phyloP scores from a whole-genome alignment of 352 stramenopile genomes.

The Phytophthora crassamura region DNA sequence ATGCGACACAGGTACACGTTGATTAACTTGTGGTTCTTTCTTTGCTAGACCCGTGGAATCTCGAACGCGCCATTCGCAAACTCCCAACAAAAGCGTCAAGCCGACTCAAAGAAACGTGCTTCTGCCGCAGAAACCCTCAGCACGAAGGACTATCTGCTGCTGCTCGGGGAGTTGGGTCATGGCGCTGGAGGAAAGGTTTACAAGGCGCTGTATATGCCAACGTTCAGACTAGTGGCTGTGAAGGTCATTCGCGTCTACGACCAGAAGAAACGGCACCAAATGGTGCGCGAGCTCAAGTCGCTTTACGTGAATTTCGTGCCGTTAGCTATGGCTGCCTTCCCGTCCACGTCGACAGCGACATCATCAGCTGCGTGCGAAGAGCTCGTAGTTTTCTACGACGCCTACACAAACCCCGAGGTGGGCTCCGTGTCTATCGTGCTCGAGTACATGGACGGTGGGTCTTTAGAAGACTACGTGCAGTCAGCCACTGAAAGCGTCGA shows the following conservation, averaged over 20 bases:
- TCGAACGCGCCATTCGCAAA: constrained; percentile 67
- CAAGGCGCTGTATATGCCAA: constrained; percentile 90
- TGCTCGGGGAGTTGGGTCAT: constrained; percentile 79
- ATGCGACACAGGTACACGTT: neutral
- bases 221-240: constrained; percentile 89
- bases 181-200: constrained; percentile 90
- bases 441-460: constrained; percentile 95
- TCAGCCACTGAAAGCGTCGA: constrained; percentile 25
- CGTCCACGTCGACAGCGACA: neutral
- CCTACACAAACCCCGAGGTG: constrained; percentile 89
- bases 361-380: constrained; percentile 66
- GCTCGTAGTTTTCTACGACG: constrained; percentile 93
- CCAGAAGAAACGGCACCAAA: constrained; percentile 89
- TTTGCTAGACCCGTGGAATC: constrained; percentile 73
- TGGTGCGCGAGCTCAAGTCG: constrained; percentile 88
- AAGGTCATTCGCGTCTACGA: constrained; percentile 92
- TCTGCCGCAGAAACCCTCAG: constrained; percentile 33
- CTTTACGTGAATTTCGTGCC: constrained; percentile 84
- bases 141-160: constrained; percentile 71
- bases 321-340: constrained; percentile 51
- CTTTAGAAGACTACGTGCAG: constrained; percentile 81
- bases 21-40: constrained; percentile 5
- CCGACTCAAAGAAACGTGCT: constrained; percentile 17
- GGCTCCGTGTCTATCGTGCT: constrained; percentile 93
- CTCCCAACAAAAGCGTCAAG: constrained; percentile 13